phyloP scores from a whole-genome alignment of 805 yeast genomes.

The Cyberlindnera saturnus region DNA sequence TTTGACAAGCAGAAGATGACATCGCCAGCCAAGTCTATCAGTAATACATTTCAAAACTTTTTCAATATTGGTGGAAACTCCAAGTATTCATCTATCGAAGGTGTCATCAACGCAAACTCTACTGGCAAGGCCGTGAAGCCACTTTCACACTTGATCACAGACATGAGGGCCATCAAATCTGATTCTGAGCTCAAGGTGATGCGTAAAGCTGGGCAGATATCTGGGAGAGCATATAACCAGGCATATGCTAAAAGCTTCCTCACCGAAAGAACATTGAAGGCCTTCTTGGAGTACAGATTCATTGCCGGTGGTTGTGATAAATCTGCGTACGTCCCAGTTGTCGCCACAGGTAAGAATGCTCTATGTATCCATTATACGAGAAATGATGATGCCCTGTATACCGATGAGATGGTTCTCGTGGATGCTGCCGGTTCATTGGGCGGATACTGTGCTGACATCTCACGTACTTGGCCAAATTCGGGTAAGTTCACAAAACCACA shows the following conservation, averaged over 20 bases:
- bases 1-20: conserved; percentile 37
- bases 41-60: conserved; percentile 24
- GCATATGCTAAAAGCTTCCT: conserved; percentile 65
- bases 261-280: conserved; percentile 73
- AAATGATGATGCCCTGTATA: conserved; percentile 74
- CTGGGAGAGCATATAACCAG: conserved; percentile 76
- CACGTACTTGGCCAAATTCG: conserved; percentile 91
- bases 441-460: conserved; percentile 93
- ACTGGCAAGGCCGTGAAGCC: conserved; percentile 35
- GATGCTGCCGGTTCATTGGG: conserved; percentile 95
- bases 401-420: conserved; percentile 79
- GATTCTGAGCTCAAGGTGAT: conserved; percentile 68
- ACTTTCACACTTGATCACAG: conserved; percentile 36
- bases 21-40: conserved; percentile 9
- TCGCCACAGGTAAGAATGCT: conserved; percentile 89
- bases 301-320: conserved; percentile 84
- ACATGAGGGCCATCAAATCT: conserved; percentile 66
- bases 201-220: conserved; percentile 77
- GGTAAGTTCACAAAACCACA: conserved; percentile 75
- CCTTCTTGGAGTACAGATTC: conserved; percentile 78
- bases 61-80: conserved; percentile 24
- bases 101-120: conserved; percentile 21
- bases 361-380: conserved; percentile 90
- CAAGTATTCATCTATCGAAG: conserved; percentile 23
- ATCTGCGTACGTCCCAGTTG: conserved; percentile 91